These are phyloP conservation scores for Podospora didyma DNA, from an alignment of 495 filamentous ascomycete genomes.

Conservation along the genomic window DNA sequence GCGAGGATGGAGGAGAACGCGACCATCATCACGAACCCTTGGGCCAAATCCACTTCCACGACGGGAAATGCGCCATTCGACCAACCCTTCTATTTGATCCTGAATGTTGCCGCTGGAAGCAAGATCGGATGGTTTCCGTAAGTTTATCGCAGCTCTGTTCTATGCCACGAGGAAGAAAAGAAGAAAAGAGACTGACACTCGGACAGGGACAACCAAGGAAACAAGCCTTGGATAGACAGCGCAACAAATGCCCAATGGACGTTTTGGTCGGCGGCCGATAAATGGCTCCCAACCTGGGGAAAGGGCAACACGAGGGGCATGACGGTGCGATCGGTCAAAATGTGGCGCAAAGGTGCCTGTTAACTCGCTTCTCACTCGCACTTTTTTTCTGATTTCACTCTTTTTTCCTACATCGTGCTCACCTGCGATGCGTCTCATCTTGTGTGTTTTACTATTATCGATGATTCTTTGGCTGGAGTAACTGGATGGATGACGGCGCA, in stretches of 20 bases:
- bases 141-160: constrained; percentile 1
- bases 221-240: constrained; percentile 64
- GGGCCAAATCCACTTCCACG: constrained; percentile 6
- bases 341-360: constrained; percentile 18
- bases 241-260: constrained; percentile 44
- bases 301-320: constrained; percentile 43
- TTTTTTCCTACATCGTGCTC: too few relatives aligned
- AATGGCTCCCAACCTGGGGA: constrained; percentile 64
- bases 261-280: constrained; percentile 53
- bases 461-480: too few relatives aligned
- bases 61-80: constrained; percentile 58
- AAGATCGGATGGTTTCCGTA: constrained; percentile 61
- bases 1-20: constrained; percentile 50
- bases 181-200: not conserved
- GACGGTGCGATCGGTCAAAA: constrained; percentile 57
- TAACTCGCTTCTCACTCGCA: not conserved
- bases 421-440: too few relatives aligned
- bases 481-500: too few relatives aligned
- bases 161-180: too few relatives aligned
- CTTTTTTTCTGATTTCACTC: too few relatives aligned
- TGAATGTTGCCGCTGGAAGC: constrained; percentile 62
- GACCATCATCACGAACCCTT: constrained; percentile 50
- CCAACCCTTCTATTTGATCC: constrained; percentile 61
- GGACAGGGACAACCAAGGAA: constrained; percentile 44
- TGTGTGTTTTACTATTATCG: too few relatives aligned